These are phyloP conservation scores for Sistotremastrum niveocremeum DNA, from an alignment of 768 basidiomycete genomes.

Conservation along the genomic window DNA sequence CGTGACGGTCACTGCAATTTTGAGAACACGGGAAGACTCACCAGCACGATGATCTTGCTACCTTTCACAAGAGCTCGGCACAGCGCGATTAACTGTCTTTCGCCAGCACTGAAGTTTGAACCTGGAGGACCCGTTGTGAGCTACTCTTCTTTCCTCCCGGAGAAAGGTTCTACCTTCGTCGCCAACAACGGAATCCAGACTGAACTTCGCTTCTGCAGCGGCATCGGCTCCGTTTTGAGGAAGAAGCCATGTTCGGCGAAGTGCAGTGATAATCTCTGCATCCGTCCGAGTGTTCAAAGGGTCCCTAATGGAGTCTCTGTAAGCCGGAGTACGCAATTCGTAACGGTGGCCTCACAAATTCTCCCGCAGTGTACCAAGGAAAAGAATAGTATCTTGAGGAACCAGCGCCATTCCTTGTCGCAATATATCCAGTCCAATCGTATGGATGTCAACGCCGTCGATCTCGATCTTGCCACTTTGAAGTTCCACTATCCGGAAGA, in stretches of 20 bases:
- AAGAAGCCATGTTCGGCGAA: constrained; percentile 48
- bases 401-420: constrained; percentile 48
- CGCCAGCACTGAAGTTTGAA: constrained; percentile 53
- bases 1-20: too few species aligned
- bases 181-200: constrained; percentile 43
- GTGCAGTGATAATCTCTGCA: constrained; percentile 47
- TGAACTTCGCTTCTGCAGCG: constrained; percentile 48
- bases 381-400: constrained; percentile 49
- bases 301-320: constrained; percentile 24
- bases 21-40: constrained; percentile 7
- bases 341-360: constrained; percentile 21
- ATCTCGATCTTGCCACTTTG: constrained; percentile 42
- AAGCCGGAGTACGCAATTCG: background rate
- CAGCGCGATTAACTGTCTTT: constrained; percentile 50
- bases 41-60: constrained; percentile 43
- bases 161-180: constrained; percentile 37
- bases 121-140: constrained; percentile 18
- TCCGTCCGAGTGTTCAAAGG: constrained; percentile 40
- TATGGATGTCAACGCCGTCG: constrained; percentile 38
- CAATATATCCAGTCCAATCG: constrained; percentile 41
- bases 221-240: constrained; percentile 35
- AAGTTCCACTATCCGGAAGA: constrained; percentile 24
- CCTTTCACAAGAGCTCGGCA: constrained; percentile 50
- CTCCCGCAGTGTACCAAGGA: constrained; percentile 34
- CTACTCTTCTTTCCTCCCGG: too few species aligned